phyloP scores from a whole-genome alignment of 495 filamentous ascomycete genomes.

The Aspergillus haitiensis region DNA sequence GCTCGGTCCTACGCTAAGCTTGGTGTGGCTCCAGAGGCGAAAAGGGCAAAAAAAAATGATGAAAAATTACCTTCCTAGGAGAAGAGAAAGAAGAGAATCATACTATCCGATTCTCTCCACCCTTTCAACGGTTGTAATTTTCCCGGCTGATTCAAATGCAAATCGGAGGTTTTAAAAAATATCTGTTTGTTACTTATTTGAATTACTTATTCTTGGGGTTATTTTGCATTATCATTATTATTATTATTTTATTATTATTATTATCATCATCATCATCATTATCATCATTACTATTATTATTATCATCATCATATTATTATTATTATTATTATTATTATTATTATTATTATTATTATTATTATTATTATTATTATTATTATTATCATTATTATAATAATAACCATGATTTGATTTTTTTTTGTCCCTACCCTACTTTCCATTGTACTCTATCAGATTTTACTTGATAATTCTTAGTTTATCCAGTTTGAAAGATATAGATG shows the following conservation, averaged over 20 bases:
- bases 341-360: slow-evolving; percentile 2
- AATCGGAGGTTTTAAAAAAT: slow-evolving; percentile 19
- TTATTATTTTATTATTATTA: background rate
- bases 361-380: background rate
- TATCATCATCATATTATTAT: too few species aligned
- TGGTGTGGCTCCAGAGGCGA: slow-evolving; percentile 19
- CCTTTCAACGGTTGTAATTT: slow-evolving; percentile 10
- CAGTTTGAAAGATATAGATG: too few species aligned
- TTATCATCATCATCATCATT: background rate
- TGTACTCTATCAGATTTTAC: too few species aligned
- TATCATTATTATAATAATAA: background rate
- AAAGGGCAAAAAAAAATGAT: slow-evolving; percentile 15
- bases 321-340: background rate
- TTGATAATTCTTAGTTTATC: too few species aligned
- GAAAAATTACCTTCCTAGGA: slow-evolving; percentile 3
- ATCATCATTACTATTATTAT: background rate
- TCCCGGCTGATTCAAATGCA: slow-evolving; percentile 14
- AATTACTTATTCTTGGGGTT: too few species aligned
- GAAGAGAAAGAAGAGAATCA: slow-evolving; percentile 5
- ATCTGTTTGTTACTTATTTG: slow-evolving; percentile 8
- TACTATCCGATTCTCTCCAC: background rate
- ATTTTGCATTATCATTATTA: background rate
- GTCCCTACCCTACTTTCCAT: too few species aligned
- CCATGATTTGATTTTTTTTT: too few species aligned
- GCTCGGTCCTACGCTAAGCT: slow-evolving; percentile 19